Percentiles rank a stretch among this genome's conserved stretches.
phyloP scores from a whole-genome alignment of 2,329 filamentous ascomycete genomes.

The Fulvia fulva region DNA sequence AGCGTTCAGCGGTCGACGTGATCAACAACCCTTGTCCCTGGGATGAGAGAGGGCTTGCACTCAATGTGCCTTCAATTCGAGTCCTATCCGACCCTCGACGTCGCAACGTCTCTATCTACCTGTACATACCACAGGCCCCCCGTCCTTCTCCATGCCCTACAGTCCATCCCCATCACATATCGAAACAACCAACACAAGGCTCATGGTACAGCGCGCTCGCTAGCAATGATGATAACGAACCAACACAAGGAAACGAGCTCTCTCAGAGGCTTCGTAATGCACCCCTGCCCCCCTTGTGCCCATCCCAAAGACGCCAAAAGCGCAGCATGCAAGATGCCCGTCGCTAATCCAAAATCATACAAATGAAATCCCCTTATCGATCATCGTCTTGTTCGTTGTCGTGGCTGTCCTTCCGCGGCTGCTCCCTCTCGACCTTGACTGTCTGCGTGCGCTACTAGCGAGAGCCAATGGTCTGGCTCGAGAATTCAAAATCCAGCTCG shows the following conservation, averaged over 20 bases:
- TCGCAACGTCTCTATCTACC: neutral
- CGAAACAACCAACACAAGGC: conserved; percentile 2
- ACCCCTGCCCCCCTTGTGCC: too few relatives aligned
- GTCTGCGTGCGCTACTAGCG: neutral
- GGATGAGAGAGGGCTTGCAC: too few relatives aligned
- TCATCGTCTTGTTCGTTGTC: neutral
- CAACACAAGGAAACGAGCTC: neutral
- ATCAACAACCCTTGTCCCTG: too few relatives aligned
- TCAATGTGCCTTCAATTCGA: neutral
- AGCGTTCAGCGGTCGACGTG: too few relatives aligned
- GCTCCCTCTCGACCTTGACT: neutral
- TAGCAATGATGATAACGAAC: conserved; percentile 9
- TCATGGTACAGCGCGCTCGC: conserved; percentile 15
- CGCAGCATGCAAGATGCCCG: neutral
- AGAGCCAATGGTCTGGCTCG: neutral
- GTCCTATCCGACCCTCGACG: neutral
- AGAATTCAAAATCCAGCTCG: conserved; percentile 6
- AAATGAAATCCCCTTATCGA: neutral
- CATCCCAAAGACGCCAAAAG: neutral
- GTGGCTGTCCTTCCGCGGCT: too few relatives aligned
- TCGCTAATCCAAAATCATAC: neutral
- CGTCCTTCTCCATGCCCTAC: neutral
- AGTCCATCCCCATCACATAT: neutral
- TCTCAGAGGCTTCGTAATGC: neutral
- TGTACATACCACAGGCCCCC: neutral